Evolutionary conservation across 2,329 filamentous ascomycete species (phyloP), one percentile per base, ranked within the genome.

Genomic region (Nannizzia gypsea): DNA sequence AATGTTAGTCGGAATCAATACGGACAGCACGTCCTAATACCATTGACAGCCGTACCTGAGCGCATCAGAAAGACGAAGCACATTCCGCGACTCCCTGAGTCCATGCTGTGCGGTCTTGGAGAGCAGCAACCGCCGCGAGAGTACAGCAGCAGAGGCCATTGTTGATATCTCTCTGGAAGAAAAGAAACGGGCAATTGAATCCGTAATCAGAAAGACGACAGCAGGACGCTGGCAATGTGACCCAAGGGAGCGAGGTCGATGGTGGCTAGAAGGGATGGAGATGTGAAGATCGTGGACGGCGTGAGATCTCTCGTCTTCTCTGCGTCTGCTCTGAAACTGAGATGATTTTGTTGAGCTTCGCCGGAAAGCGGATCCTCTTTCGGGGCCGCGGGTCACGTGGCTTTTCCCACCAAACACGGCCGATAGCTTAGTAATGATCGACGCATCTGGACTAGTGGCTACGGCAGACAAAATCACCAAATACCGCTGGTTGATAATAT

Each of bases 101-200:
- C 74, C 69, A 60, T 68, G 69, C 15, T 42, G 15, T 65, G 72
- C 68, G 60, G 72, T 71, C 65, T 72, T 73, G 63, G 70, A 52
- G 62, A 76, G 68, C 60, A 76, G 67, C 67, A 75, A 73, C 64
- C 74, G 73, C 71, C 76, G 75, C 66, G 76, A 71, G 64, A 76
- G 70, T 68, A 71, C 72, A 67, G 73, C 72, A 68, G 81, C 79
- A 72, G 81, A 80, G 34, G 60, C 62, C 62, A 63, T 63, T 56
- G 42, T 63, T 42, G 38, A 42, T 42, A 46, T 44, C 17, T 44
- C 3, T 26, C 9, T 17, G 22, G 48, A 52, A 26, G 48, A 13
- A n/a, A 17, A 5, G 22, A 26, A 28, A 31, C 17, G 48, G 24
- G 26, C 48, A 52, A 31, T 31, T 52, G 48, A 31, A 31, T 26